These are phyloP conservation scores for Trifolium repens DNA, from an alignment of 306 rosid genomes.

Conservation along the genomic window DNA sequence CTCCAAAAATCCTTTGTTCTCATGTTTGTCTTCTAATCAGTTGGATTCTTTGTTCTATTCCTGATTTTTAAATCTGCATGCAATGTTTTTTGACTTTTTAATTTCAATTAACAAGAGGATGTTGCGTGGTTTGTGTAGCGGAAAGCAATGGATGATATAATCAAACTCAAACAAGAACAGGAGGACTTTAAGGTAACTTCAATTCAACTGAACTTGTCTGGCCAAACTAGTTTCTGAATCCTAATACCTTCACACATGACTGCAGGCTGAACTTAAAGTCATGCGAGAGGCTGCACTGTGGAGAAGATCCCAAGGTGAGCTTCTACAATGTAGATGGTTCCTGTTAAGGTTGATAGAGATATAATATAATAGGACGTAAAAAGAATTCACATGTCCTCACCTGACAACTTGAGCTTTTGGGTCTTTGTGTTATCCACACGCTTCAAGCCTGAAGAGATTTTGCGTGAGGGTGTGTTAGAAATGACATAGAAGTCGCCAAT, in stretches of 20 bases:
- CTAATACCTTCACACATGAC: constrained; percentile 29
- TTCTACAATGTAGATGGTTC: constrained; percentile 30
- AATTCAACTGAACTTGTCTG: constrained; percentile 34
- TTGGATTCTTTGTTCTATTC: constrained; percentile 20
- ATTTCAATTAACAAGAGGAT: constrained; percentile 28
- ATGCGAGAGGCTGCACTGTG: constrained; percentile 95
- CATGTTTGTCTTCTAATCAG: constrained; percentile 30
- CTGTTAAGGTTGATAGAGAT: constrained; percentile 32
- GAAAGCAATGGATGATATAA: constrained; percentile 84
- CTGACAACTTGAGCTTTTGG: background rate
- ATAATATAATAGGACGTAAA: background rate
- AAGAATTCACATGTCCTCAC: background rate
- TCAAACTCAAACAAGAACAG: constrained; percentile 82
- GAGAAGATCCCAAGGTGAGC: constrained; percentile 88
- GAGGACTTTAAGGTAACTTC: constrained; percentile 68
- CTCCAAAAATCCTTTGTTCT: background rate
- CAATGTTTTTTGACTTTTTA: constrained; percentile 6
- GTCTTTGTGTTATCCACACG: background rate
- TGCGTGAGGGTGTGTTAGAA: background rate
- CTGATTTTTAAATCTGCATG: constrained; percentile 5
- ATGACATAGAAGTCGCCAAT: background rate
- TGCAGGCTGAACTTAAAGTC: constrained; percentile 72
- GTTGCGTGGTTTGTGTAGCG: constrained; percentile 59
- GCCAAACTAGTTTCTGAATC: constrained; percentile 18
- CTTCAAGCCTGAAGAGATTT: background rate